Conservation (phyloP, 768 basidiomycete species). For the Macrolepiota albuminosa region DNA sequence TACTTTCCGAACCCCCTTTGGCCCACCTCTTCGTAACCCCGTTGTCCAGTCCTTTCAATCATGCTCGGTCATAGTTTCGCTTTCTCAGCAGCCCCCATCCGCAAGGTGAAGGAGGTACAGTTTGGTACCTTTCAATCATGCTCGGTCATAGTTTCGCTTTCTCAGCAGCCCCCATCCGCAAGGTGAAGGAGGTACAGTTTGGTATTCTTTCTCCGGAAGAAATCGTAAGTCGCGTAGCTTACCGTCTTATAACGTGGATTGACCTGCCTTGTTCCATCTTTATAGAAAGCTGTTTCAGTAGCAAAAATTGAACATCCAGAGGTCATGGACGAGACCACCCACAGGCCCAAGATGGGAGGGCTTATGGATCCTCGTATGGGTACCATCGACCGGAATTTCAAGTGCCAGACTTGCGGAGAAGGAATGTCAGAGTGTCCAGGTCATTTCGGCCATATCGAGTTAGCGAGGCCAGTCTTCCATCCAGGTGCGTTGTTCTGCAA, state of each 20-base stretch:
- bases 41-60: conserved; percentile 22
- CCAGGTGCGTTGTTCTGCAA: conserved; percentile 56
- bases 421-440: conserved; percentile 99
- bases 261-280: conserved; percentile 14
- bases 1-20: conserved; percentile 11
- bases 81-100: conserved; percentile 89
- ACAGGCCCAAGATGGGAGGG: conserved; percentile 88
- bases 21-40: conserved; percentile 5
- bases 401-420: conserved; percentile 99
- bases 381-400: conserved; percentile 95
- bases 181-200: conserved; percentile 97
- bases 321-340: conserved; percentile 93
- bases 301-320: conserved; percentile 99
- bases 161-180: conserved; percentile 91
- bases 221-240: conserved; percentile 62
- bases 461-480: conserved; percentile 96
- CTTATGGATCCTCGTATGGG: conserved; percentile 99
- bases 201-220: conserved; percentile 98
- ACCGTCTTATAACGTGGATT: conserved; percentile 4
- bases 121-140: conserved; percentile 77
- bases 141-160: conserved; percentile 87
- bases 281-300: conserved; percentile 96
- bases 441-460: conserved; percentile 98
- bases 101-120: conserved; percentile 96
- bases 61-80: conserved; percentile 92